Base-by-base conservation (phyloP, 106 monocot species). In the Chionographis japonica region DNA sequence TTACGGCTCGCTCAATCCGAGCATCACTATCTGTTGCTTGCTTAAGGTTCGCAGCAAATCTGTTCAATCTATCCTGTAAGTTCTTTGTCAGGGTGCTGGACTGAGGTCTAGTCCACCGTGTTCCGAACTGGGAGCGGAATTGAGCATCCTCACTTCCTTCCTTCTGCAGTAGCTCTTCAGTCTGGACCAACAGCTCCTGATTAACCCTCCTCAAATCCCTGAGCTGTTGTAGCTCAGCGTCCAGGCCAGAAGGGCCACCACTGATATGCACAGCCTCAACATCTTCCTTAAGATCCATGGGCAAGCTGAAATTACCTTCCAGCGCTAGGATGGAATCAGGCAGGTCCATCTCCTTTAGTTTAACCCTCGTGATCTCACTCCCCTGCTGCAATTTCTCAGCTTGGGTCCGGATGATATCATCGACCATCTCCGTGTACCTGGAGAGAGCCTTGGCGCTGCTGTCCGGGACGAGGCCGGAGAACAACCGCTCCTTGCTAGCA, bases 21-120 rank as follows among this genome's bases (percentile, higher is more conserved):
- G 78, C 84, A 83, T 94, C 94, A 77, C 94, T 94, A 43, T 94
- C 94, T 58, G 77, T 51, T 17, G 94, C 94, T 83, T 85, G 87
- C 66, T 90, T 94, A 56, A 94, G 75, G 78, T 94, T 94, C 53
- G 68, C 78, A 43, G 94, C 94, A 74, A 94, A 90, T 40, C 73
- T 82, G 63, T 94, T 94, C 75, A 94, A 63, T 41, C 94, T 82
- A 74, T 94, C 94, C 38, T 84, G 79, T 61, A 94, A 54, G 54
- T 87, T 94, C 75, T 90, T 94, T 27, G 94, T 90, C 64, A 94
- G 49, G 59, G 94, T 90, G 69, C 75, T 87, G 8, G 94, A 94
- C 58, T 82, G 87, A 61, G 90, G 87, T 64, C 94, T 82, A 27
- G 82, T 82, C 90, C 87, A 90, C 50, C 80, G 68, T 52, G 78